phyloP scores from a whole-genome alignment of 108 stramenopile genomes.

The Nitzschia sp. region DNA sequence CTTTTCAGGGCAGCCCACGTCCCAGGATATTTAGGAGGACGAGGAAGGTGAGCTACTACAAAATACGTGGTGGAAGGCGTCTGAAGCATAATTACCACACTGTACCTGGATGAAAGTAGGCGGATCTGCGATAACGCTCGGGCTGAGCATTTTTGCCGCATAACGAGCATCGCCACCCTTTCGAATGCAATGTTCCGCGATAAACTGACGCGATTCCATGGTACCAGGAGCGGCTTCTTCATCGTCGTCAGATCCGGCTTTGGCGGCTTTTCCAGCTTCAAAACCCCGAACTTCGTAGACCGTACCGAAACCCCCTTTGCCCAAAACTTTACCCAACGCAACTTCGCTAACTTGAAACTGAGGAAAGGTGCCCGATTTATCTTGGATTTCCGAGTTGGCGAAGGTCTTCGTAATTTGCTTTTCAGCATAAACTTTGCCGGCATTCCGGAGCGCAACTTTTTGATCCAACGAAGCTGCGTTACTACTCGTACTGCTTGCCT shows the following conservation, averaged over 20 bases:
- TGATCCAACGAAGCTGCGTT: too few relatives aligned
- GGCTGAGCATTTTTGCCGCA: conserved; percentile 43
- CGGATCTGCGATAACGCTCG: conserved; percentile 9
- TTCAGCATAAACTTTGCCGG: neutral
- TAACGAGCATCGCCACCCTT: conserved; percentile 53
- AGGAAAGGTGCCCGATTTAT: conserved; percentile 21
- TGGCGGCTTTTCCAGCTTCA: neutral
- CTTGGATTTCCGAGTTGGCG: conserved; percentile 13
- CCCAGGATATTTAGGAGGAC: conserved; percentile 13
- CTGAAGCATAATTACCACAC: too few relatives aligned
- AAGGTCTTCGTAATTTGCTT: neutral
- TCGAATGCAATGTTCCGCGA: conserved; percentile 54
- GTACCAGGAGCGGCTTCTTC: conserved; percentile 11
- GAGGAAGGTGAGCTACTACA: neutral
- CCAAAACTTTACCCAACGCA: conserved; percentile 51
- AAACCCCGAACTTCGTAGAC: conserved; percentile 51
- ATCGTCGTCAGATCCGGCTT: neutral
- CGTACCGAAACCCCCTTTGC: conserved; percentile 67
- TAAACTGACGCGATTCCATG: conserved; percentile 48
- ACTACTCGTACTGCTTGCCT: too few relatives aligned
- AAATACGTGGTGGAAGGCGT: too few relatives aligned
- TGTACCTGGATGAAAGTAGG: conserved; percentile 13
- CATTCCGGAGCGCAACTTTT: conserved; percentile 8
- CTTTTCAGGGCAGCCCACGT: too few relatives aligned
- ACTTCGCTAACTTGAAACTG: conserved; percentile 33